Evolutionary conservation across 2,329 filamentous ascomycete genomes (phyloP), one percentile per base, ranked within the genome.

Genomic region (Arthroderma uncinatum): DNA sequence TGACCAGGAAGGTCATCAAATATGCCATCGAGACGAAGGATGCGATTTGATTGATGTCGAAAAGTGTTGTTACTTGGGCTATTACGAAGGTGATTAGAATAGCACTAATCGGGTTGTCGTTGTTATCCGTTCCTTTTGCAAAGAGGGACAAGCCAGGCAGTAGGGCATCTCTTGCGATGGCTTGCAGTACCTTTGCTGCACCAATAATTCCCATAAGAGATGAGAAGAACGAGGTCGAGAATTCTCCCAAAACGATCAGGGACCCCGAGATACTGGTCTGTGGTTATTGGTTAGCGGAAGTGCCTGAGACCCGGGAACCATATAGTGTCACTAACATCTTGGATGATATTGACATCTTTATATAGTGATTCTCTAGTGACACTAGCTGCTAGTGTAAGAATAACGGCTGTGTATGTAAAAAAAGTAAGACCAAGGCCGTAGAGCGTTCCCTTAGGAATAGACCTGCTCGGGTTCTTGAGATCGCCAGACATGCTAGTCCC

Each of bases 401-500:
- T 85, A 53, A 94, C 88, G 25, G 89, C 64, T 6, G 87, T 74
- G 67, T 95, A 95, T 4, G 85, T 78, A 56, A 86, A 68, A 63
- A 94, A 87, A 0, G 89, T 95, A 23, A 89, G 79, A 9, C 81
- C 73, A 68, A 92, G 82, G 2, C 88, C 88, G 72, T 83, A 87
- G 0, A 94, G 73, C 0, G 89, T 94, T n/a, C 89, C 89, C 60
- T 82, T 85, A 0, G 89, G 89, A 55, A 95, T 95, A 0, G 88
- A 82, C 68, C 84, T 88, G 76, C 87, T 92, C 0, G 89, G 89
- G 61, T 89, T 85, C 60, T 81, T 86, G 53, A 95, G 71, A 67
- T 95, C 89, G 16, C 89, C 89, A 6, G 89, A 94, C 89, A 95
- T 94, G 63, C 87, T 92, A 5, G 89, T 89, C 16, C 90, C 90